Evolutionary conservation across 768 basidiomycete genomes (phyloP).

Genomic region (Trametes coccinea): DNA sequence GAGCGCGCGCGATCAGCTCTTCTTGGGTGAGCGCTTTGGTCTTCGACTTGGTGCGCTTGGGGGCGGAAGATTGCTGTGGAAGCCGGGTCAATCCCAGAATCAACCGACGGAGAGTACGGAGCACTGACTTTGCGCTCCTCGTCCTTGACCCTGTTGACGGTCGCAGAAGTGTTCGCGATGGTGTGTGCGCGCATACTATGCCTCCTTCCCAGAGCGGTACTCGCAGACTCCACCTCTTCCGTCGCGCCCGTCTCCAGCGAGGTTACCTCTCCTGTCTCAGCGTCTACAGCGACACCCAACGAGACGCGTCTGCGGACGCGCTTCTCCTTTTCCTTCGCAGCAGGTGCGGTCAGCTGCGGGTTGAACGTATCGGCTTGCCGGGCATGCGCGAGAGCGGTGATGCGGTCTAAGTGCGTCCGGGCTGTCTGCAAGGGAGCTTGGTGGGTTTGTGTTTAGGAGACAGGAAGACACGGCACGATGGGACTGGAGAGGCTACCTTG

Average conservation of each 20-base stretch:
- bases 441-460: background rate
- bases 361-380: constrained; percentile 70
- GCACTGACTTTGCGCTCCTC: constrained; percentile 54
- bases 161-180: constrained; percentile 67
- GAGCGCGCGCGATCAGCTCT: constrained; percentile 80
- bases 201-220: constrained; percentile 32
- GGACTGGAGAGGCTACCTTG: constrained; percentile 41
- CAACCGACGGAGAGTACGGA: background rate
- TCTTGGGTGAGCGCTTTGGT: constrained; percentile 67
- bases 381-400: constrained; percentile 65
- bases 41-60: constrained; percentile 60
- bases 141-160: constrained; percentile 62
- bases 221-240: background rate
- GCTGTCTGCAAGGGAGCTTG: constrained; percentile 43
- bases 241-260: constrained; percentile 34
- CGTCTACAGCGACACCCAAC: constrained; percentile 54
- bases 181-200: constrained; percentile 71
- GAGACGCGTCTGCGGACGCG: constrained; percentile 52
- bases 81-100: background rate
- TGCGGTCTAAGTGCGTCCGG: constrained; percentile 58
- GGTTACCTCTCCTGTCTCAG: constrained; percentile 57
- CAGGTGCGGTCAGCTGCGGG: constrained; percentile 43
- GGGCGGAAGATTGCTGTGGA: constrained; percentile 40
- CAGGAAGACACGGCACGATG: background rate
- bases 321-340: constrained; percentile 22